Evolutionary conservation across 2,329 filamentous ascomycete species (phyloP).

Genomic region (Verticillium nubilum): DNA sequence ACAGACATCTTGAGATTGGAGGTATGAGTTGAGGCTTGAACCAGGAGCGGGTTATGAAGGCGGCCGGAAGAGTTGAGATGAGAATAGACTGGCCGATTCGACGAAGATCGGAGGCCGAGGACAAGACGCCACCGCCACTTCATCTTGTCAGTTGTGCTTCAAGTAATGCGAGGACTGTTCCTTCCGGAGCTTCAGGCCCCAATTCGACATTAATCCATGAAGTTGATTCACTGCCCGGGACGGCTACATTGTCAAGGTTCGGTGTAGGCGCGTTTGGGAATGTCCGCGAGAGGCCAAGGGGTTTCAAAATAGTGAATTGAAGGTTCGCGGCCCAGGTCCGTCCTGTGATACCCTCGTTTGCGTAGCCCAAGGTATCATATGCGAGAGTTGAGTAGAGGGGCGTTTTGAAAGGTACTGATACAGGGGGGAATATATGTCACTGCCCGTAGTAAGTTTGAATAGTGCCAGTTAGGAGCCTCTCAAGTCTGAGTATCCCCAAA

Average conservation of each 20-base stretch:
- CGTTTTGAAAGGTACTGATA: neutral
- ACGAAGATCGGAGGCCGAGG: constrained; percentile 5
- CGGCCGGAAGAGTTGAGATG: constrained; percentile 9
- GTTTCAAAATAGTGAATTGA: constrained; percentile 2
- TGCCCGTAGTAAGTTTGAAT: neutral
- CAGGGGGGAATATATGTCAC: neutral
- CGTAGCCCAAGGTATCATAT: constrained; percentile 4
- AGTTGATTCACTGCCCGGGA: neutral
- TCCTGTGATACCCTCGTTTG: constrained; percentile 6
- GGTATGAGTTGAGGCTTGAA: constrained; percentile 13
- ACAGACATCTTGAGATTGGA: constrained; percentile 8
- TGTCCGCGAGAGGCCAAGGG: constrained; percentile 4
- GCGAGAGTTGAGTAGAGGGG: constrained; percentile 7
- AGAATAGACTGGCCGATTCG: constrained; percentile 15
- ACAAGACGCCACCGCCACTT: constrained; percentile 11
- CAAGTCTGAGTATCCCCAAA: neutral
- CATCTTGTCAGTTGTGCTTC: neutral
- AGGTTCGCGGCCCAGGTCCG: constrained; percentile 1
- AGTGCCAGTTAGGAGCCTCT: neutral
- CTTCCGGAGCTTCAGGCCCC: constrained; percentile 4
- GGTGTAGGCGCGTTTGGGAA: constrained; percentile 1
- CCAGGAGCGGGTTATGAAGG: constrained; percentile 9
- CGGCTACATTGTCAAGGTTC: neutral
- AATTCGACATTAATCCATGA: neutral
- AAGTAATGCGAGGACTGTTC: neutral